Conservation (phyloP, 2,329 filamentous ascomycete species). For the Camillea tinctor region DNA sequence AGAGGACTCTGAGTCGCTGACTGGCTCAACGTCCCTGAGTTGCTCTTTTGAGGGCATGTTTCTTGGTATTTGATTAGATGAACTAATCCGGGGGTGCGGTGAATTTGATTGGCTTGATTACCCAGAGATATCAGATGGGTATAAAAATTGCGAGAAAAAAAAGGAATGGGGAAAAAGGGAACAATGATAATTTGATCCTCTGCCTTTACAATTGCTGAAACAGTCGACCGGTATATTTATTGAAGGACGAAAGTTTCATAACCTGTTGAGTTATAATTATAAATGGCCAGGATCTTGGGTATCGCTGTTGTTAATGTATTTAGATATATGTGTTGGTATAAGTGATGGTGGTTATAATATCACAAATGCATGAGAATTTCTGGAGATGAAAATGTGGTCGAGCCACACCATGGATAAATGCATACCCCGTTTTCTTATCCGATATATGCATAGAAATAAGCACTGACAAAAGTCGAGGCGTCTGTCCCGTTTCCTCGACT, state of each 20-base stretch:
- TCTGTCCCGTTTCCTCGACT: background rate
- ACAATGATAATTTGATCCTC: background rate
- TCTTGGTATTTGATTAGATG: background rate
- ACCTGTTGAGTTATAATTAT: background rate
- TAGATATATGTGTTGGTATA: conserved; percentile 13
- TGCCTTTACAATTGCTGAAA: background rate
- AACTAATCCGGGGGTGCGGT: background rate
- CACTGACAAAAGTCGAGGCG: background rate
- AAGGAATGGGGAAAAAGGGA: background rate
- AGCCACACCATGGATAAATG: conserved; percentile 16
- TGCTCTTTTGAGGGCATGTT: conserved; percentile 13
- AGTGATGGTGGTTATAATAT: conserved; percentile 22
- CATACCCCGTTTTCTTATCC: conserved; percentile 9
- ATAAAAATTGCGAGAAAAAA: background rate
- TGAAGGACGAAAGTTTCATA: background rate
- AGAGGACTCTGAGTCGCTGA: conserved; percentile 37
- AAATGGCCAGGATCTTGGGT: background rate
- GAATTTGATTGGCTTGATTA: background rate
- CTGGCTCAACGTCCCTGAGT: conserved; percentile 14
- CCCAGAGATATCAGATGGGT: background rate
- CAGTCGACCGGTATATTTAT: background rate
- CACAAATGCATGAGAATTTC: conserved; percentile 26
- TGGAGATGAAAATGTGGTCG: conserved; percentile 24
- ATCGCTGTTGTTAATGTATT: background rate
- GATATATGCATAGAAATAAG: conserved; percentile 15